Evolutionary conservation across 192 early-diverging fungal genomes (phyloP), one percentile per base, ranked within the genome.

Genomic region (Mortierella alpina): DNA sequence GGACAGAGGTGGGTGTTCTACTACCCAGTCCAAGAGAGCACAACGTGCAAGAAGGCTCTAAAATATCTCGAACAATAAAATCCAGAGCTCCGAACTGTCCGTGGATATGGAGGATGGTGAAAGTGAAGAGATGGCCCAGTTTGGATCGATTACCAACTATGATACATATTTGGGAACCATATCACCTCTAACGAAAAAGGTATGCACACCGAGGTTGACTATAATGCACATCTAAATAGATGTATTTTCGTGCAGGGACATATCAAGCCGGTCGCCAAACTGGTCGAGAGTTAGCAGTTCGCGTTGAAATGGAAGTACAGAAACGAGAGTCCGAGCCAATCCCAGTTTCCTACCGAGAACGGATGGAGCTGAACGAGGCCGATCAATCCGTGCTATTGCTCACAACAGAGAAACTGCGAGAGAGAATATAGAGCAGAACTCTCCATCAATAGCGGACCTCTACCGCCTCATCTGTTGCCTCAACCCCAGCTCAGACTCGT

Each of bases 301-400:
- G 31, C 31, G 31, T 31, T 31, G 50, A 66, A 66, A 23, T 54
- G 51, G 63, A 54, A 44, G 9, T 66, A 3, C 51, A 54, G 40
- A 66, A 54, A 42, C 51, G 63, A 66, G 63, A 66, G 31, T 53
- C 63, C 13, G 63, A 66, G 51, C n/a, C 39, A 41, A 50, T 53
- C 18, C 63, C 63, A 46, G 51, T 54, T 66, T 66, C 51, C 50
- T 53, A 46, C 41, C 51, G 31, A 51, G 63, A n/a, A n/a, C n/a
- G n/a, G n/a, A n/a, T n/a, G n/a, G n/a, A n/a, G n/a, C n/a, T n/a
- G n/a, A n/a, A n/a, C n/a, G n/a, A n/a, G n/a, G n/a, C n/a, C n/a
- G n/a, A n/a, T n/a, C n/a, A n/a, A n/a, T n/a, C n/a, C n/a, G n/a
- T n/a, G n/a, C n/a, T n/a, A n/a, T n/a, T n/a, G n/a, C n/a, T n/a